Conservation (phyloP, 2,329 filamentous ascomycete genomes). For the Penicillium paneum region DNA sequence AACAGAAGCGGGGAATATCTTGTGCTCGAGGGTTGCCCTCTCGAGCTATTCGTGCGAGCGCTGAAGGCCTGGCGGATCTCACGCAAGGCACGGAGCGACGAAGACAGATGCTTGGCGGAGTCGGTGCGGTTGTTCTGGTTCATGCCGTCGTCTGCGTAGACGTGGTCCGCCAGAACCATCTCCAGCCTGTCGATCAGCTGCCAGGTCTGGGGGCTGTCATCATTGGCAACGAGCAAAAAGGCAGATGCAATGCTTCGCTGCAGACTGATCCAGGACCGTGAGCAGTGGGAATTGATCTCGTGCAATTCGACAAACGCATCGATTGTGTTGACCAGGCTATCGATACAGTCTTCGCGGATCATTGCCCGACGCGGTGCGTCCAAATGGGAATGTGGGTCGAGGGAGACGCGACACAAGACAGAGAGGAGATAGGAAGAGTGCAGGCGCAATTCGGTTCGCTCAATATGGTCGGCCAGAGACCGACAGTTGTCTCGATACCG, state of each 20-base stretch:
- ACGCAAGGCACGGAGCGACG: slow-evolving; percentile 32
- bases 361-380: slow-evolving; percentile 34
- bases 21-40: background rate
- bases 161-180: slow-evolving; percentile 31
- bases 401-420: slow-evolving; percentile 56
- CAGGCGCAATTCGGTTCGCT: slow-evolving; percentile 58
- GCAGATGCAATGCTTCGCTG: slow-evolving; percentile 43
- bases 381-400: slow-evolving; percentile 42
- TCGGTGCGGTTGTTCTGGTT: slow-evolving; percentile 31
- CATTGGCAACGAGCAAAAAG: slow-evolving; percentile 37
- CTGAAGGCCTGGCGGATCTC: slow-evolving; percentile 32
- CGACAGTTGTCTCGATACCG: slow-evolving; percentile 46
- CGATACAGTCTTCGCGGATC: slow-evolving; percentile 52
- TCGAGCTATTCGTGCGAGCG: slow-evolving; percentile 8
- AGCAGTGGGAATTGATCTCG: slow-evolving; percentile 35
- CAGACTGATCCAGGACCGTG: slow-evolving; percentile 43
- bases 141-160: slow-evolving; percentile 25
- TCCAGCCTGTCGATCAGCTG: slow-evolving; percentile 32
- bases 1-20: slow-evolving; percentile 10
- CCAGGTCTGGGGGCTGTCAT: slow-evolving; percentile 26
- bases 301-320: slow-evolving; percentile 57
- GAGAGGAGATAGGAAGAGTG: slow-evolving; percentile 60
- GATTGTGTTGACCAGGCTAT: slow-evolving; percentile 52
- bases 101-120: slow-evolving; percentile 33
- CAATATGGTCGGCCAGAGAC: slow-evolving; percentile 49